Evolutionary conservation across 805 yeast genomes (phyloP).

Genomic region (Candida fluviatilis): DNA sequence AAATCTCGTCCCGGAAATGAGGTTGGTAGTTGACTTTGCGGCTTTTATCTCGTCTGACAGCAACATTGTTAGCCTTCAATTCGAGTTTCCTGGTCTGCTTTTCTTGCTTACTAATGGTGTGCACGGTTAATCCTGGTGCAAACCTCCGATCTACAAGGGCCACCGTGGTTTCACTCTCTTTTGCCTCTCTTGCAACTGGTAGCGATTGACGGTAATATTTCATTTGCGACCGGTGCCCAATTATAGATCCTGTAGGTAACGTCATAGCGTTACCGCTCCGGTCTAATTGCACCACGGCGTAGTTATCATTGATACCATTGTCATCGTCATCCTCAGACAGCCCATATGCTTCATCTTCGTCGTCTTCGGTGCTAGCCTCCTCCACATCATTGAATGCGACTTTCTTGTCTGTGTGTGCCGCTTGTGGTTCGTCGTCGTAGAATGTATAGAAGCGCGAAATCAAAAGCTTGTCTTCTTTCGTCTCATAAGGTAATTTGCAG

Average conservation of each 20-base stretch:
- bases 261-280: conserved; percentile 61
- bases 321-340: conserved; percentile 15
- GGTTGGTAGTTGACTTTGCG: conserved; percentile 29
- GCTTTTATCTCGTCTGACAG: conserved; percentile 22
- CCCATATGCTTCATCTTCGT: conserved; percentile 5
- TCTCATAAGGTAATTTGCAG: conserved; percentile 43
- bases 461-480: conserved; percentile 31
- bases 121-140: conserved; percentile 32
- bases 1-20: conserved; percentile 36
- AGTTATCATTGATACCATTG: conserved; percentile 18
- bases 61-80: conserved; percentile 17
- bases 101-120: conserved; percentile 30
- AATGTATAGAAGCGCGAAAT: conserved; percentile 39
- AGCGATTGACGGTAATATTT: conserved; percentile 67
- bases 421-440: conserved; percentile 13
- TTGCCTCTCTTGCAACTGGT: conserved; percentile 17
- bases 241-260: conserved; percentile 71
- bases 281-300: conserved; percentile 41
- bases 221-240: conserved; percentile 77
- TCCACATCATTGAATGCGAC: conserved; percentile 23
- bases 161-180: conserved; percentile 70
- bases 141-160: conserved; percentile 65
- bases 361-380: conserved; percentile 11
- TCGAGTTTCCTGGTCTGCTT: conserved; percentile 22
- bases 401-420: conserved; percentile 12